A percentile compares a stretch with the other conserved stretches of the same genome.
These are phyloP conservation scores for Solanum pinnatisectum DNA, from an alignment of 257 asterid species.

Conservation along the genomic window DNA sequence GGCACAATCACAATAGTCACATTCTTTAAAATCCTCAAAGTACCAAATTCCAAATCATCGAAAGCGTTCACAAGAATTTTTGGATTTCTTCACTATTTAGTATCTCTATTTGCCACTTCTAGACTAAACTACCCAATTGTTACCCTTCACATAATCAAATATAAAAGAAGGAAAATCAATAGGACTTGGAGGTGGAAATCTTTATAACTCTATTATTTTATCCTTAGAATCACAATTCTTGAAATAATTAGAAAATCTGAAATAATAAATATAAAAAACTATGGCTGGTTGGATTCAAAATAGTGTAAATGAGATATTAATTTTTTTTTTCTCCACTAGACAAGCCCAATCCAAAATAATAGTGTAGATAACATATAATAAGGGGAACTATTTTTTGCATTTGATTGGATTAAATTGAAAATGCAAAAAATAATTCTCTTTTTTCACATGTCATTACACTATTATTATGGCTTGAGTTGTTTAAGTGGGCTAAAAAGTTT, in stretches of 20 bases:
- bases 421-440: neutral
- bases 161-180: neutral
- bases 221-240: neutral
- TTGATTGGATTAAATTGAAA: no score
- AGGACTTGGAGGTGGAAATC: neutral
- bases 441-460: neutral
- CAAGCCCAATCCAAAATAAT: neutral
- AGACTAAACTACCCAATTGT: neutral
- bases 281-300: constrained; percentile 5
- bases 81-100: neutral
- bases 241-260: neutral
- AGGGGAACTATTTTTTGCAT: no score
- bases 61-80: neutral
- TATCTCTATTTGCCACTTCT: neutral
- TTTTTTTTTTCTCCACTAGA: neutral
- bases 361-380: neutral
- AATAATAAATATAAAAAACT: constrained; percentile 4
- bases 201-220: neutral
- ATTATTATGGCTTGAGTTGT: no score
- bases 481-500: no score
- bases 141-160: neutral
- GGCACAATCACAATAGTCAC: constrained; percentile 4
- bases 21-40: neutral
- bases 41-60: neutral
- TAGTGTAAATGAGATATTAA: neutral